Base-by-base conservation (phyloP, 345 rosid species). In the Camelina hispida region DNA sequence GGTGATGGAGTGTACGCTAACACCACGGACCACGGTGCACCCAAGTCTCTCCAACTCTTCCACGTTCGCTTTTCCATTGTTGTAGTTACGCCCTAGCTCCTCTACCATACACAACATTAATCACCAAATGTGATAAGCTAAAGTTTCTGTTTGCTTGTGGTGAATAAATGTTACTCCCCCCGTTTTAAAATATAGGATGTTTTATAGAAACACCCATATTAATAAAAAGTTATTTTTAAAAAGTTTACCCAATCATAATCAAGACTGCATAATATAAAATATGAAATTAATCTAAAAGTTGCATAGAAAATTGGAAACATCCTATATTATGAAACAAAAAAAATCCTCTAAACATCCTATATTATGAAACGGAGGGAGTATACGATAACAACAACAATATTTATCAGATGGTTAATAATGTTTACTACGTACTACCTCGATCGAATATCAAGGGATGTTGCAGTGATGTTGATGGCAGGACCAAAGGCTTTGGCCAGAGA, bases 31-130 rank as follows among this genome's bases (percentile, higher is more conserved):
- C 34, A 61, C 18, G 12, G 17, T 22, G 50, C 50, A 61, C 2
- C 66, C 50, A 61, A 61, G 66, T 20, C 50, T 20, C 50, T 61
- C 50, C 66, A 61, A 61, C 50, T 61, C 50, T 12, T 20, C 34
- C 11, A 61, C 66, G 50, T 61, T 61, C 2, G 0, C 30, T 18
- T 61, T 22, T 13, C 50, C 65, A 60, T 60, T 38, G 32, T 60
- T 3, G 32, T 60, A 38, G 0, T 38, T 20, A 6, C 32, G 34
- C 1, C 50, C 50, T 18, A 61, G 17, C 0, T n/a, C 32, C 7
- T 61, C 50, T 61, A 61, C 32, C 66, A 40, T 40, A 34, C 8
- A 34, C 37, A 16, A 9, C 14, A 40, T 12, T 18, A 13, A 61
- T 20, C 3, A 40, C 18, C 32, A 61, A 61, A 22, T 17, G 12